phyloP scores from a whole-genome alignment of 2,329 filamentous ascomycete genomes.

The Fusarium brachygibbosum region DNA sequence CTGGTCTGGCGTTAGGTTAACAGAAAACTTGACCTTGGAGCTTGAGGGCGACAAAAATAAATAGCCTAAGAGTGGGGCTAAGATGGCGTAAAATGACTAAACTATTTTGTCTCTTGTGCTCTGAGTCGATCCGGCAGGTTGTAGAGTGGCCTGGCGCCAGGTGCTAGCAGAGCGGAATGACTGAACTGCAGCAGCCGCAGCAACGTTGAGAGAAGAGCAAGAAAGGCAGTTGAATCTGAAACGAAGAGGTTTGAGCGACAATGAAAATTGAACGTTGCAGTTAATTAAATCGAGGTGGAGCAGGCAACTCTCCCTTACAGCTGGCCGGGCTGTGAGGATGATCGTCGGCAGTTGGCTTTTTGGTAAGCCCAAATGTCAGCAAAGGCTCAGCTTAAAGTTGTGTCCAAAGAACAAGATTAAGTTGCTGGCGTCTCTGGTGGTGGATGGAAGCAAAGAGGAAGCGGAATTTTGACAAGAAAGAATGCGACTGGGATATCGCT shows the following conservation, averaged over 20 bases:
- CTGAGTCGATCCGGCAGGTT: conserved; percentile 19
- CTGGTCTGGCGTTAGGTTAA: conserved; percentile 13
- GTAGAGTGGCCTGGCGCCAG: conserved; percentile 32
- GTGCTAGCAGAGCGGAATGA: not conserved
- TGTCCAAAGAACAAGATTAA: not conserved
- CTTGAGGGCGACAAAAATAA: not conserved
- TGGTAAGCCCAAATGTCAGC: conserved; percentile 14
- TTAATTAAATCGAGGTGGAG: conserved; percentile 14
- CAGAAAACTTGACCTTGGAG: conserved; percentile 6
- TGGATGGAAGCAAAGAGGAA: conserved; percentile 3
- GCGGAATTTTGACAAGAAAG: conserved; percentile 24
- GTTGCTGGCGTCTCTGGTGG: not conserved
- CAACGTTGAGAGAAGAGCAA: conserved; percentile 9
- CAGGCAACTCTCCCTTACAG: conserved; percentile 23
- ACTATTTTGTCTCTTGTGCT: not conserved
- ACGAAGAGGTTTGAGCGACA: conserved; percentile 17
- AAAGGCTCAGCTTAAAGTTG: conserved; percentile 4
- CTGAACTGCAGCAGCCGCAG: conserved; percentile 19
- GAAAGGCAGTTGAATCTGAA: not conserved
- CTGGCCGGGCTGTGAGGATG: conserved; percentile 11
- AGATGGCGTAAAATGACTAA: not conserved
- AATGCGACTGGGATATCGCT: conserved; percentile 14
- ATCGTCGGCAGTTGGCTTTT: conserved; percentile 21
- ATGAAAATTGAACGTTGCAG: conserved; percentile 16
- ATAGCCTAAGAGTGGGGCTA: not conserved